A percentile compares a stretch with the other conserved stretches of the same genome.
Evolutionary conservation across 2,329 filamentous ascomycete species (phyloP).

Genomic region (Pseudogymnoascus sp.): DNA sequence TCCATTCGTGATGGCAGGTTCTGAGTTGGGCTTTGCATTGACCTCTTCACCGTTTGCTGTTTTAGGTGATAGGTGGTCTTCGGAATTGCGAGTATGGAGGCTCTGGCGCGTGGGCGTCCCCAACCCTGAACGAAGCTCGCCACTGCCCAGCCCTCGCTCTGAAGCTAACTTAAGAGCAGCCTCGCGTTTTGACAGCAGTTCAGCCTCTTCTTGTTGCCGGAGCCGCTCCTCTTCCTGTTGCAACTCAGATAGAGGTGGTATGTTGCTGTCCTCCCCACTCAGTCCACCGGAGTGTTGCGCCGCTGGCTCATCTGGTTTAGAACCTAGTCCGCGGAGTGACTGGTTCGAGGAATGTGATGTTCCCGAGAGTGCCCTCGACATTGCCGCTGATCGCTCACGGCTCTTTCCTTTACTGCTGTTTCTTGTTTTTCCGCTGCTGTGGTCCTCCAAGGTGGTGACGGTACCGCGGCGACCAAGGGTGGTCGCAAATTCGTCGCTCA

Average conservation of each 20-base stretch:
- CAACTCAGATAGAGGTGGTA: conserved; percentile 43
- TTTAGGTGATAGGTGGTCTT: not conserved
- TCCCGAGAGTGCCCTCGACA: conserved; percentile 47
- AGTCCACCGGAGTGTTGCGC: conserved; percentile 26
- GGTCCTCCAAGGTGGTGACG: conserved; percentile 51
- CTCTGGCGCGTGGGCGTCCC: not conserved
- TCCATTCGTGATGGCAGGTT: not conserved
- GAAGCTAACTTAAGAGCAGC: conserved; percentile 44
- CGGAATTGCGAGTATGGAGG: not conserved
- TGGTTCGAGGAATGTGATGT: conserved; percentile 26
- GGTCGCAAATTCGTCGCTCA: conserved; percentile 88
- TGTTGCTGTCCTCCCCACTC: conserved; percentile 20
- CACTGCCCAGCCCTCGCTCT: conserved; percentile 37
- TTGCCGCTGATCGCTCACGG: conserved; percentile 28
- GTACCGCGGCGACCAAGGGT: conserved; percentile 64
- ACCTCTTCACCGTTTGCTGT: not conserved
- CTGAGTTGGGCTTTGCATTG: not conserved
- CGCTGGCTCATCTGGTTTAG: conserved; percentile 21
- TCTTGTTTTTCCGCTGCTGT: conserved; percentile 56
- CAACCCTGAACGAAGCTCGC: not conserved
- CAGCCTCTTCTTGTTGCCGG: conserved; percentile 40
- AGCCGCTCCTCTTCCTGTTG: conserved; percentile 42
- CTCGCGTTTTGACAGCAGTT: conserved; percentile 43
- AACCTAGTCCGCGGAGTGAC: conserved; percentile 15
- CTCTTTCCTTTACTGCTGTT: conserved; percentile 50